Evolutionary conservation across 257 asterid species (phyloP).

Genomic region (Solanum arcanum): DNA sequence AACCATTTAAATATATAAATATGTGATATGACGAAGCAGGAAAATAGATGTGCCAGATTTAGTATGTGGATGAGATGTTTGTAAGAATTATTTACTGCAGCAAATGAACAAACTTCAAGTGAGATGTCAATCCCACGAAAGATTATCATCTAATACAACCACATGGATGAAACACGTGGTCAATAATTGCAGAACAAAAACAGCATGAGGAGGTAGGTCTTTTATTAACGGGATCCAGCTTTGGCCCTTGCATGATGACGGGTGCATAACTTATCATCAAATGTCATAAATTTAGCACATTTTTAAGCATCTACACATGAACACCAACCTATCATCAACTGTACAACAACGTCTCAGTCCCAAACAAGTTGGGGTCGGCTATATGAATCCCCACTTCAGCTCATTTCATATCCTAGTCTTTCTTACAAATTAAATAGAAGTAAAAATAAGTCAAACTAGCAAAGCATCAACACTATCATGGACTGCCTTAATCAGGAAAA

Average conservation of each 20-base stretch:
- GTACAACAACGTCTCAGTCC: not conserved
- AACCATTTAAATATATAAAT: not conserved
- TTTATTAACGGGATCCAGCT: not conserved
- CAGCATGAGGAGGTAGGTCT: not conserved
- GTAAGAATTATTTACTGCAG: not conserved
- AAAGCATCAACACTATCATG: not conserved
- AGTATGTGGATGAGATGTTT: not conserved
- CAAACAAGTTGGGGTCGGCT: not conserved
- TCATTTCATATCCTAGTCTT: not conserved
- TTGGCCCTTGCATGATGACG: not conserved
- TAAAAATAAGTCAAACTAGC: not conserved
- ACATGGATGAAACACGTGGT: not conserved
- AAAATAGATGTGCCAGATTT: not conserved
- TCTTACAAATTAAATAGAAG: not conserved
- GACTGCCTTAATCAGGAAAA: not conserved
- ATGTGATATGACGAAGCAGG: not conserved
- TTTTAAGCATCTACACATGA: not conserved
- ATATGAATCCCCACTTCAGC: not conserved
- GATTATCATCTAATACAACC: not conserved
- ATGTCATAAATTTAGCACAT: not conserved
- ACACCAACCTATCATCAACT: not conserved
- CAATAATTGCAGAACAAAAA: not conserved
- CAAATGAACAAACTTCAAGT: not conserved
- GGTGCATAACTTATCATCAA: not conserved
- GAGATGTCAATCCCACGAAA: not conserved